Evolutionary conservation across 306 rosid genomes (phyloP), one percentile per base, ranked within the genome.

Genomic region (Cucurbita pepo): DNA sequence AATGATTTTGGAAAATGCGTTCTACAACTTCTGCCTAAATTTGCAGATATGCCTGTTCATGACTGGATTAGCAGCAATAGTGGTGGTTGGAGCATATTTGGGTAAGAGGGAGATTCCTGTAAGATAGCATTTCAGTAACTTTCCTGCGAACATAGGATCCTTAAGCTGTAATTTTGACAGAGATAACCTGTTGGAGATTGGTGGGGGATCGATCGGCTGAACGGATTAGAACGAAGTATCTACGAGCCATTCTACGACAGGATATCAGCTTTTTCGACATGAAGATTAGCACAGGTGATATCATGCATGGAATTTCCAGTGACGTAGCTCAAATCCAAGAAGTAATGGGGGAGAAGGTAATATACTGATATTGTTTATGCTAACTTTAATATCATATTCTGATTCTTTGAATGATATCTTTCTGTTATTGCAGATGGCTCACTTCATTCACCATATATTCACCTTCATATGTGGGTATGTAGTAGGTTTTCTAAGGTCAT

Each of bases 301-400:
- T 93, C 11, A 93, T 87, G 98, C 97, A 90, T 73, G 97, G 97
- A 81, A 86, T 93, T 76, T 89, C 98, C 44, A 90, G 96, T 79
- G 97, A 93, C 70, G 96, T 93, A 77, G 96, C 98, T 73, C 93
- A 87, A 77, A 90, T 90, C 77, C 96, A 90, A 84, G 98, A 93
- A 84, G 97, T 88, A 72, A 87, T 87, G 93, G 98, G 96, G 79
- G 97, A 93, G 84, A 93, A 93, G 97, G 98, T 90, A 22, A n/a
- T 41, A 60, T 41, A 15, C 48, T 8, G 48, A 53, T 48, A 50
- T 12, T 63, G 57, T 61, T 21, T 71, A 52, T 21, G 40, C 30
- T 36, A 9, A 22, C 25, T 47, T 8, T 16, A 7, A 3, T 56
- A 19, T 38, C 37, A 65, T n/a, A 47, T 69, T 71, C 13, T 52